A percentile compares a stretch with the other conserved stretches of the same genome.
Evolutionary conservation across 1,284 basidiomycete genomes (phyloP).

Genomic region (Phellinidium pouzarii): DNA sequence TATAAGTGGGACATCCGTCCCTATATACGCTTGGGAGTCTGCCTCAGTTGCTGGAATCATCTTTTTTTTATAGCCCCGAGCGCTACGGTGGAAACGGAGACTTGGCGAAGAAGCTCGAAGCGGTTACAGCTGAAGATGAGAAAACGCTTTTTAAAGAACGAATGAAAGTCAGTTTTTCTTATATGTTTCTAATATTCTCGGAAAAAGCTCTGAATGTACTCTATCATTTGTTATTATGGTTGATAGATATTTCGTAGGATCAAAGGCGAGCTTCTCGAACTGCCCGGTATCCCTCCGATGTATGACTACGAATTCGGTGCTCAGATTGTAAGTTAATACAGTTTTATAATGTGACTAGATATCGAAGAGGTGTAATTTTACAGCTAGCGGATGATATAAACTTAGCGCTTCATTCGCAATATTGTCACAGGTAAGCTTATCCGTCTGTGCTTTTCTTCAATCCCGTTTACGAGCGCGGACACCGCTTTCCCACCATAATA

Average conservation of each 20-base stretch:
- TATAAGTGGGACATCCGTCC: conserved; percentile 9
- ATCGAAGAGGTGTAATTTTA: neutral
- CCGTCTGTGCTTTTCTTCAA: neutral
- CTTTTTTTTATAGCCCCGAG: conserved; percentile 7
- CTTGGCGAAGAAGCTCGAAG: conserved; percentile 11
- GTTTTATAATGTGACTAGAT: neutral
- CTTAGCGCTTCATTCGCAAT: neutral
- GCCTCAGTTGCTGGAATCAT: neutral
- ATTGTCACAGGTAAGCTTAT: conserved; percentile 4
- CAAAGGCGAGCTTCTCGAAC: conserved; percentile 2
- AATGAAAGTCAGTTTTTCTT: neutral
- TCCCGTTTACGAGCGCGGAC: neutral
- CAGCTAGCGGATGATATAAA: neutral
- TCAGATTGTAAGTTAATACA: conserved; percentile 10
- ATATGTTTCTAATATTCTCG: no score
- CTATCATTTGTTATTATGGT: neutral
- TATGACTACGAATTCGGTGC: conserved; percentile 13
- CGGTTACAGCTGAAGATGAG: neutral
- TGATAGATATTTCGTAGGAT: neutral
- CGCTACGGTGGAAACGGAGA: conserved; percentile 10
- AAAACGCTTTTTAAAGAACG: neutral
- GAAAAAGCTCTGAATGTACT: neutral
- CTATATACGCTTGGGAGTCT: conserved; percentile 13
- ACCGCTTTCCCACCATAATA: neutral
- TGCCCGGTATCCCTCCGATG: conserved; percentile 13